Evolutionary conservation across 495 filamentous ascomycete species (phyloP).

Genomic region (Neurospora pannonica): DNA sequence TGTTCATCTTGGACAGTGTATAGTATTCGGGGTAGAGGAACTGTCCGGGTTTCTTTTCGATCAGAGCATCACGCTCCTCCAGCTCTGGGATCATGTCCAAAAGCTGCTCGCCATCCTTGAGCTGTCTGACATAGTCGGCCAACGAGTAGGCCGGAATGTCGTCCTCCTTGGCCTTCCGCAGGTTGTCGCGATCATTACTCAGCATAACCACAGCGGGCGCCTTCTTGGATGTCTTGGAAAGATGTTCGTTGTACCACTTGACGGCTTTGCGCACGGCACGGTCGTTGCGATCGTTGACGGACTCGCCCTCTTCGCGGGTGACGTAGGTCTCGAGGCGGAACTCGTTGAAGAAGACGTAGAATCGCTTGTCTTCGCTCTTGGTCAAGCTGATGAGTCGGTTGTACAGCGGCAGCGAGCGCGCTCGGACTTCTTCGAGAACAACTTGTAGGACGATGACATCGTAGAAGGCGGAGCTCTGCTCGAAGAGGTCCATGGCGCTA

Average conservation of each 20-base stretch:
- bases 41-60: constrained; percentile 52
- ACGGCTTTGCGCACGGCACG: constrained; percentile 79
- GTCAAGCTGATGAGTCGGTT: constrained; percentile 83
- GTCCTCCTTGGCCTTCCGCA: constrained; percentile 72
- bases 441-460: constrained; percentile 94
- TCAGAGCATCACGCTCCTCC: constrained; percentile 53
- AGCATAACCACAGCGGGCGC: constrained; percentile 81
- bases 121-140: constrained; percentile 66
- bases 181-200: constrained; percentile 81
- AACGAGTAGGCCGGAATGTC: constrained; percentile 57
- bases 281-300: constrained; percentile 95
- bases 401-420: constrained; percentile 88
- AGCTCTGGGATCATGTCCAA: constrained; percentile 91
- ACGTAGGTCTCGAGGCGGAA: constrained; percentile 90
- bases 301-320: constrained; percentile 62
- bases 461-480: constrained; percentile 82
- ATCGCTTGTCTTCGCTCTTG: constrained; percentile 90
- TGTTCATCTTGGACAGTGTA: constrained; percentile 88
- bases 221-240: constrained; percentile 50
- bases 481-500: constrained; percentile 92
- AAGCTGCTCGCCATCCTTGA: constrained; percentile 74
- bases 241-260: constrained; percentile 80
- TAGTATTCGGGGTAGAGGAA: constrained; percentile 76
- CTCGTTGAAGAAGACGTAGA: constrained; percentile 98
- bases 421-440: constrained; percentile 89